Conservation (phyloP, 129 eudicot genomes). For the Centaurea solstitialis region DNA sequence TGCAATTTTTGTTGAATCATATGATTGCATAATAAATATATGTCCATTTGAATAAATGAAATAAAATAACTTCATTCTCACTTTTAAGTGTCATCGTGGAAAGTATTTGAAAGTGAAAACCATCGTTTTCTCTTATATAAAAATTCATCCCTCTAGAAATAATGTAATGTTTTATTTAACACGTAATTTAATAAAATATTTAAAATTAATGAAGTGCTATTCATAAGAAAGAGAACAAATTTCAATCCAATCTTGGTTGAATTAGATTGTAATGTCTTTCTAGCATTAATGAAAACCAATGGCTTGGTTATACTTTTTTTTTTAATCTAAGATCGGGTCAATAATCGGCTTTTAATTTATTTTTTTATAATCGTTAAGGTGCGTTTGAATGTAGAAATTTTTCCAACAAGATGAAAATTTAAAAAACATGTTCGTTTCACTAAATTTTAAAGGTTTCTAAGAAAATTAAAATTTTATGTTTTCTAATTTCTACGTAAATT, state of each 20-base stretch:
- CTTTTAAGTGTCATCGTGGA: constrained; percentile 8
- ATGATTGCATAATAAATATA: constrained; percentile 5
- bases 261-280: not conserved
- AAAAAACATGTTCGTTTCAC: too few species aligned
- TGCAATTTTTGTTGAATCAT: not conserved
- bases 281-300: not conserved
- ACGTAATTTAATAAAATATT: not conserved
- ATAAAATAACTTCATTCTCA: not conserved
- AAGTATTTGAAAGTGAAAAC: constrained; percentile 6
- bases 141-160: not conserved
- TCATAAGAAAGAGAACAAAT: not conserved
- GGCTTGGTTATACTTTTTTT: too few species aligned
- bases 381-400: too few species aligned
- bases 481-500: too few species aligned
- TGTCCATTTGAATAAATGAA: not conserved
- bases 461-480: too few species aligned
- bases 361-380: too few species aligned
- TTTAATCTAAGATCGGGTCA: too few species aligned
- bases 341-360: too few species aligned
- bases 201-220: not conserved
- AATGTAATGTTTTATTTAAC: not conserved
- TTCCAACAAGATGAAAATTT: too few species aligned
- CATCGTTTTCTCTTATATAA: not conserved
- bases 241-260: not conserved
- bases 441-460: too few species aligned